Conservation (phyloP, 306 rosid genomes). For the Inga leiocalycina region DNA sequence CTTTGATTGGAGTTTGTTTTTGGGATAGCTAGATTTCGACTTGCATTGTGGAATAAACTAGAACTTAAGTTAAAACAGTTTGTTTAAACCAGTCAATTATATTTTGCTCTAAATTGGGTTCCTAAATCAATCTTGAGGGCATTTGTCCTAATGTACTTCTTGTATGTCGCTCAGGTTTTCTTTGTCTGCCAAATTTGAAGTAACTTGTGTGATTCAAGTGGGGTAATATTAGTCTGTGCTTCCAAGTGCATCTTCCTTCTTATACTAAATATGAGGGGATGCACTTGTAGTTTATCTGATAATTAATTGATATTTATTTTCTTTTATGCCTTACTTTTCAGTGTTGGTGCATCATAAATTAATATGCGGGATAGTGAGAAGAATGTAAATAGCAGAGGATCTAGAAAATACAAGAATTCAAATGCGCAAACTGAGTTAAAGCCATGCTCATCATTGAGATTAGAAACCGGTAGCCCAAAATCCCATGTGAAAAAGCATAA, state of each 20-base stretch:
- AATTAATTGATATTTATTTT: not conserved
- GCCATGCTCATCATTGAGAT: conserved; percentile 38
- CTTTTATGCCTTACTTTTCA: conserved; percentile 33
- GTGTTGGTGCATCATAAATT: conserved; percentile 39
- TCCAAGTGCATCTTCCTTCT: not conserved
- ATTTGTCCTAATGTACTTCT: not conserved
- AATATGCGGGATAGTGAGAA: conserved; percentile 59
- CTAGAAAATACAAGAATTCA: conserved; percentile 47
- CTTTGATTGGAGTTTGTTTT: not conserved
- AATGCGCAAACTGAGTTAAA: conserved; percentile 43
- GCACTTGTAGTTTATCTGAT: conserved; percentile 10
- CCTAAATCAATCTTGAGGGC: not conserved
- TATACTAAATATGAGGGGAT: conserved; percentile 4
- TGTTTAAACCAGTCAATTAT: conserved; percentile 8
- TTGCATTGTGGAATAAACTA: conserved; percentile 3
- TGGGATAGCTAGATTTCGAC: not conserved
- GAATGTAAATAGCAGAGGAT: conserved; percentile 44
- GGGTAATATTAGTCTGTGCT: conserved; percentile 10
- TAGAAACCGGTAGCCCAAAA: conserved; percentile 43
- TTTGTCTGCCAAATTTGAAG: not conserved
- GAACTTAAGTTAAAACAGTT: not conserved
- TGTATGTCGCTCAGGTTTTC: not conserved
- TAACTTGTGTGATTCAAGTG: not conserved
- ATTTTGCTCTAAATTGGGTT: not conserved
- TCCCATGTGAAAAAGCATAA: conserved; percentile 48